phyloP scores from a whole-genome alignment of 2,329 filamentous ascomycete species.

The Penicillium sp. region DNA sequence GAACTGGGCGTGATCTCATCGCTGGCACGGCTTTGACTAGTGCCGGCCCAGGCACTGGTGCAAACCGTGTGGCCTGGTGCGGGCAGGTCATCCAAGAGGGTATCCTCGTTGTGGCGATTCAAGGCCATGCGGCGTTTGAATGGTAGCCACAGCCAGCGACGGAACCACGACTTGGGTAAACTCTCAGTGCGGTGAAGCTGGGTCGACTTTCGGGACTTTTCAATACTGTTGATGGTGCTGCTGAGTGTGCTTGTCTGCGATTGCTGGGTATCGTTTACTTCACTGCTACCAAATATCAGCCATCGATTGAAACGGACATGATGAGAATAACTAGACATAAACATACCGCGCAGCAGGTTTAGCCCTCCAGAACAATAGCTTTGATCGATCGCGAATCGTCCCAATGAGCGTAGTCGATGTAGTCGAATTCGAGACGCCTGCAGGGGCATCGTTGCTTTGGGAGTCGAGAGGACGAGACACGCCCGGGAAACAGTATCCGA shows the following conservation, averaged over 20 bases:
- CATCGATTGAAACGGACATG: background rate
- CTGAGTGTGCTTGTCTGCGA: background rate
- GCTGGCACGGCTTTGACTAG: conserved; percentile 29
- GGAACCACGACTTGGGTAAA: conserved; percentile 3
- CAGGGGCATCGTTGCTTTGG: conserved; percentile 2
- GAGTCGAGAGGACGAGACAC: conserved; percentile 26
- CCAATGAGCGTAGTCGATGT: conserved; percentile 24
- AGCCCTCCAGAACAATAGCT: conserved; percentile 29
- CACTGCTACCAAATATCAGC: background rate
- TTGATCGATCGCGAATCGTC: conserved; percentile 33
- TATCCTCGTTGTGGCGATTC: conserved; percentile 10
- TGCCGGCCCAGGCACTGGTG: conserved; percentile 39
- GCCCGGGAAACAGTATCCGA: conserved; percentile 39
- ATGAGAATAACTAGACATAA: background rate
- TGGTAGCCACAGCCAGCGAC: conserved; percentile 16
- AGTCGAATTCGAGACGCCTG: conserved; percentile 13
- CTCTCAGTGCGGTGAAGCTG: background rate
- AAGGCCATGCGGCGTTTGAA: conserved; percentile 15
- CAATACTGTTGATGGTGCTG: conserved; percentile 22
- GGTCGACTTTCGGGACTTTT: conserved; percentile 21
- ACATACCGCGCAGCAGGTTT: conserved; percentile 26
- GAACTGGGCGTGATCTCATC: conserved; percentile 22
- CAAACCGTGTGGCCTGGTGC: conserved; percentile 28
- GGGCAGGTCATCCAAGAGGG: conserved; percentile 22
- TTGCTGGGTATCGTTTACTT: background rate